Evolutionary conservation across 345 rosid species (phyloP).

Genomic region (Eucalyptus fibrosa): DNA sequence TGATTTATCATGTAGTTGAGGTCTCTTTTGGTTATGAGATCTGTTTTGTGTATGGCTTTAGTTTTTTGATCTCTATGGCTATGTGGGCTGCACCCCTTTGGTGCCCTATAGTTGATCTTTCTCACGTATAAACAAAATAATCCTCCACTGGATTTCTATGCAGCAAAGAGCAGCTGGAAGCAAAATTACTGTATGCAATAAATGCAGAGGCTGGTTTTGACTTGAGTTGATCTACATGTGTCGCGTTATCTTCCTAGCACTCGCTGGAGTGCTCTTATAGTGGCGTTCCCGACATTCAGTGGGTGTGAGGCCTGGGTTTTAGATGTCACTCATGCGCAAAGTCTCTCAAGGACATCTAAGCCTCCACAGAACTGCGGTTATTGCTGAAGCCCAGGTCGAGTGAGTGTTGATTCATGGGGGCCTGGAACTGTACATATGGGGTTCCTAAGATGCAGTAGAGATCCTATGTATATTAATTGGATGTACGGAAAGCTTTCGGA

Average conservation of each 20-base stretch:
- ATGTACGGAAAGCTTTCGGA: background rate
- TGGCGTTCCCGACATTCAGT: background rate
- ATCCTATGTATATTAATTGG: background rate
- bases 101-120: background rate
- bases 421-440: background rate
- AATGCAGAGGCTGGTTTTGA: conserved; percentile 98
- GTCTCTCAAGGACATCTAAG: background rate
- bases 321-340: background rate
- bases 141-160: background rate
- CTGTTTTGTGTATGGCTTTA: background rate
- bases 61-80: background rate
- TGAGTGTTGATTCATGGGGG: background rate
- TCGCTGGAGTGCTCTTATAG: background rate
- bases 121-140: background rate
- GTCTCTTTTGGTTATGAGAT: background rate
- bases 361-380: background rate
- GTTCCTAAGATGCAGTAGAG: background rate
- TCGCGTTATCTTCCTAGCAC: conserved; percentile 9
- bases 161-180: conserved; percentile 92
- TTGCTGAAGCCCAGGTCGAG: background rate
- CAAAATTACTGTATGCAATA: conserved; percentile 80
- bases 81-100: background rate
- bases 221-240: conserved; percentile 48
- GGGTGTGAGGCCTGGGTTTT: background rate
- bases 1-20: background rate